Evolutionary conservation across 202 grass and related monocot genomes (phyloP).

Genomic region (Hordeum pubiflorum): DNA sequence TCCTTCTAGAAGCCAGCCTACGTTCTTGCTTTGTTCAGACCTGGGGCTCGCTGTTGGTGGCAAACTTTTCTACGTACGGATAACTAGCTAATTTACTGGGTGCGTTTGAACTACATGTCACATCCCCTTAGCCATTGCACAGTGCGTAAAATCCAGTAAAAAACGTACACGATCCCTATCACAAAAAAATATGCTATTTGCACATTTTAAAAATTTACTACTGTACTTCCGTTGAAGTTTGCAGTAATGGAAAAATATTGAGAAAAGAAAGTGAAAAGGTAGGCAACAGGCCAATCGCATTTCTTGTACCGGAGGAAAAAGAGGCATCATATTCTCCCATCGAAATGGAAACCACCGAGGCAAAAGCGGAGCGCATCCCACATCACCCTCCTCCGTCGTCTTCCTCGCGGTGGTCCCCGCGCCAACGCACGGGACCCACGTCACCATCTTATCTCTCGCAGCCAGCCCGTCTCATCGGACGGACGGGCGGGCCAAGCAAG

Average conservation of each 20-base stretch:
- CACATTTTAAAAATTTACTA: too few species aligned
- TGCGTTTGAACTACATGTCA: too few species aligned
- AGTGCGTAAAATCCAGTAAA: too few species aligned
- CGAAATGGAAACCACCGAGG: constrained; percentile 22
- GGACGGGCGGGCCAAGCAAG: not conserved
- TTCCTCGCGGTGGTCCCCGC: not conserved
- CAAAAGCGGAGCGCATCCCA: not conserved
- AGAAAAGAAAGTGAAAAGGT: not conserved
- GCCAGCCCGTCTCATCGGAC: not conserved
- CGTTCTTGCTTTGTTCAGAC: constrained; percentile 10
- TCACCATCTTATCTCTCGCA: constrained; percentile 12
- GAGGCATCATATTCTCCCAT: constrained; percentile 9
- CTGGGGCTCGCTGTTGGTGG: not conserved
- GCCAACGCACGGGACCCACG: not conserved
- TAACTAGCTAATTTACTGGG: not conserved
- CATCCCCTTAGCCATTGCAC: too few species aligned
- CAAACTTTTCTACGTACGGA: not conserved
- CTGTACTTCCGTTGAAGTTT: not conserved
- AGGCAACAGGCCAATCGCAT: not conserved
- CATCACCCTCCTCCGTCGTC: constrained; percentile 26
- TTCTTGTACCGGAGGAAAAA: not conserved
- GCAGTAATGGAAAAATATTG: not conserved
- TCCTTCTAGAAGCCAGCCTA: constrained; percentile 27
- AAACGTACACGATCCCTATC: not conserved
- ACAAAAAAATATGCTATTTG: too few species aligned